phyloP scores from a whole-genome alignment of 352 stramenopile species.

The Pythium angustatum region DNA sequence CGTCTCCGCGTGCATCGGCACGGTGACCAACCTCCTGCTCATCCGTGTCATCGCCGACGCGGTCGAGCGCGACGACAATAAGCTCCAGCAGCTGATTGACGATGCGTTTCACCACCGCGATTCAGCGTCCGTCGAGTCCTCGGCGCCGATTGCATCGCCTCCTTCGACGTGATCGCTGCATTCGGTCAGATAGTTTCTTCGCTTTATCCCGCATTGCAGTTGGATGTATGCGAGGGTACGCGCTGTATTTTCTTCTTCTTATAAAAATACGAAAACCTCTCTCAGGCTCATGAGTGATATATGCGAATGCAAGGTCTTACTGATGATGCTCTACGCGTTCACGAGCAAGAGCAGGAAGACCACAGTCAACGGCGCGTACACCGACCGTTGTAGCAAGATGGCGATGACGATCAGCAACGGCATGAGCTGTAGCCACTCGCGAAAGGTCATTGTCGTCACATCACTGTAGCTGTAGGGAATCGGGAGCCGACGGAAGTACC shows the following conservation, averaged over 20 bases:
- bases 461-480: constrained; percentile 18
- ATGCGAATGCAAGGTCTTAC: too few species aligned
- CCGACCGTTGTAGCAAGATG: constrained; percentile 17
- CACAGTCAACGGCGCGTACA: constrained; percentile 19
- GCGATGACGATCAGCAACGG: constrained; percentile 25
- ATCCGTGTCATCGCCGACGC: constrained; percentile 50
- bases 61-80: constrained; percentile 14
- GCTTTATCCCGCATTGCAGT: too few species aligned
- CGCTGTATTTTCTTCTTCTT: too few species aligned
- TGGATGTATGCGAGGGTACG: too few species aligned
- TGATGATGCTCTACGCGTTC: constrained; percentile 28
- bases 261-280: too few species aligned
- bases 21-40: constrained; percentile 57
- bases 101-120: constrained; percentile 8
- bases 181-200: background rate
- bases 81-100: constrained; percentile 16
- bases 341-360: constrained; percentile 27
- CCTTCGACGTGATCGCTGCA: background rate
- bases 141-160: constrained; percentile 9
- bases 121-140: constrained; percentile 4
- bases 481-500: constrained; percentile 26
- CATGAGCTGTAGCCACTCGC: constrained; percentile 25
- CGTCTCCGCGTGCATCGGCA: constrained; percentile 47
- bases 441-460: constrained; percentile 14
- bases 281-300: too few species aligned